Conservation (phyloP, 495 filamentous ascomycete species). For the Hypomontagnella submonticulosa region DNA sequence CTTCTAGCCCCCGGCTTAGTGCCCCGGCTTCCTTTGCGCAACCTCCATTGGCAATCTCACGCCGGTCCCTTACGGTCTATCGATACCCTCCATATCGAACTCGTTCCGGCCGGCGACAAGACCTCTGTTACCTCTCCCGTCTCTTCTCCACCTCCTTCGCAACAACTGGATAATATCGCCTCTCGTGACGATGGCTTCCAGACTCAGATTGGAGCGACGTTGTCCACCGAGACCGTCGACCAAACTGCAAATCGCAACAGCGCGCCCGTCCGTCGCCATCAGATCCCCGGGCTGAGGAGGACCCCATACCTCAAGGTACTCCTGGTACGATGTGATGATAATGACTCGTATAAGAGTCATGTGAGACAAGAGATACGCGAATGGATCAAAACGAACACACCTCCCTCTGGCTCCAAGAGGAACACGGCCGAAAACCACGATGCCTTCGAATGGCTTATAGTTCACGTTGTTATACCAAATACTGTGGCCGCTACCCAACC, state of each 20-base stretch:
- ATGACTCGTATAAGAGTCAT: slow-evolving; percentile 86
- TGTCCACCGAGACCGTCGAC: slow-evolving; percentile 51
- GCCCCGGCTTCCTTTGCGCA: slow-evolving; percentile 84
- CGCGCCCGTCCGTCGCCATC: slow-evolving; percentile 73
- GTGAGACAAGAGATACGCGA: slow-evolving; percentile 83
- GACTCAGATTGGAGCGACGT: slow-evolving; percentile 51
- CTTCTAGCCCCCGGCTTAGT: slow-evolving; percentile 80
- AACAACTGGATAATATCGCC: slow-evolving; percentile 54
- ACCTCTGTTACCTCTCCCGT: slow-evolving; percentile 53
- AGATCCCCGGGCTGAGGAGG: slow-evolving; percentile 92
- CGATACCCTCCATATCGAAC: slow-evolving; percentile 87
- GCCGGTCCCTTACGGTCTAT: slow-evolving; percentile 91
- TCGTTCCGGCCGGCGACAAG: slow-evolving; percentile 68
- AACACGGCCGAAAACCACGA: slow-evolving; percentile 80
- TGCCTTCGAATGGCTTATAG: slow-evolving; percentile 95
- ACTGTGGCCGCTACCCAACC: slow-evolving; percentile 79
- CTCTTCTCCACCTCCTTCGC: slow-evolving; percentile 50
- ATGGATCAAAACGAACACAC: slow-evolving; percentile 85
- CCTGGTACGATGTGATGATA: slow-evolving; percentile 91
- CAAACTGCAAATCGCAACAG: slow-evolving; percentile 36
- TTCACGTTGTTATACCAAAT: slow-evolving; percentile 88
- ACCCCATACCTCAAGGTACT: slow-evolving; percentile 95
- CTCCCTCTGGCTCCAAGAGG: slow-evolving; percentile 56
- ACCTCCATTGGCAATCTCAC: slow-evolving; percentile 96
- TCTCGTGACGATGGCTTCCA: slow-evolving; percentile 64